Evolutionary conservation across 2,329 filamentous ascomycete genomes (phyloP), one percentile per base, ranked within the genome.

Genomic region (Cercospora canescens): DNA sequence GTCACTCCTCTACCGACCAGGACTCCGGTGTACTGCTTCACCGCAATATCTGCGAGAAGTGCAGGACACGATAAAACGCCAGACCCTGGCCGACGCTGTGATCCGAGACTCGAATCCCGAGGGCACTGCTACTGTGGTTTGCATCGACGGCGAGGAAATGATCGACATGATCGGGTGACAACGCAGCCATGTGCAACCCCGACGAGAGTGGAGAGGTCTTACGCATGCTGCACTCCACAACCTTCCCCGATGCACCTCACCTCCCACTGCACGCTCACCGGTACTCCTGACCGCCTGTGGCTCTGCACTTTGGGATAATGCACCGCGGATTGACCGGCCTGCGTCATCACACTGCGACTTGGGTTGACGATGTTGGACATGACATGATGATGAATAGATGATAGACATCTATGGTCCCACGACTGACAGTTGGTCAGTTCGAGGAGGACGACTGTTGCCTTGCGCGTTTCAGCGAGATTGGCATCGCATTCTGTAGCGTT

Each of bases 91-190:
- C 24, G 28, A 56, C 28, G 32, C 41, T 18, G 45, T 32, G 34
- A 28, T 30, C 24, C 57, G 26, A 59, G 41, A 28, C 34, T 34
- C 6, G 28, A 48, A 32, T 21, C 30, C 59, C 45, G 45, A 62
- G 14, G n/a, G 39, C 34, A 37, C n/a, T 6, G 32, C n/a, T 6
- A 37, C 52, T 55, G 35, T 45, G 24, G 35, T 69, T 41, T 30
- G 64, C 26, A 61, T 71, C 52, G 67, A 69, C 26, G 69, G 64
- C 34, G 70, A 71, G 58, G 66, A 71, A 58, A 52, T 72, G 26
- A 54, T 71, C 60, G 70, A 72, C 59, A 72, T 72, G 70, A 71
- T 72, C 55, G 70, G 69, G n/a, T 71, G 66, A 71, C 37, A 21
- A 35, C 18, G 26, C 61, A 30, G 41, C 35, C 50, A 62, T 28